Evolutionary conservation across 2,329 filamentous ascomycete species (phyloP).

Genomic region (Fusarium xylarioides): DNA sequence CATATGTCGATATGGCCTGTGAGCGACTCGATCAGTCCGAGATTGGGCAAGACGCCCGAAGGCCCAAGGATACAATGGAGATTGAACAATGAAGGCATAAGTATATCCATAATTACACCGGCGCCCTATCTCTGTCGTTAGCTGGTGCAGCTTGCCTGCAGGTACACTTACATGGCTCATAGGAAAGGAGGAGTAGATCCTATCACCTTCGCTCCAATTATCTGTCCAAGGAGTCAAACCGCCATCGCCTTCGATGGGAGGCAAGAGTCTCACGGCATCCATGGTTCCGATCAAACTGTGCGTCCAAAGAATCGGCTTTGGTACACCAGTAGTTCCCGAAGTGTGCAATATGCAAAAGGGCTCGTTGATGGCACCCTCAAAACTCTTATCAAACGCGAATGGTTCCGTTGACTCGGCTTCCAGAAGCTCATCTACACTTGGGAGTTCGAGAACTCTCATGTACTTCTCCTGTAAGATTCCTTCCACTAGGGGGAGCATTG

Average conservation of each 20-base stretch:
- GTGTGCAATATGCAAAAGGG: slow-evolving; percentile 53
- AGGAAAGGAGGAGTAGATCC: slow-evolving; percentile 44
- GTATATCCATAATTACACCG: slow-evolving; percentile 53
- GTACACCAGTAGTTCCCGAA: slow-evolving; percentile 54
- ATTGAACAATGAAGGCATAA: slow-evolving; percentile 49
- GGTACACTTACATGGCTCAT: slow-evolving; percentile 2
- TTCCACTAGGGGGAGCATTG: slow-evolving; percentile 29
- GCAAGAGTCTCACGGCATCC: slow-evolving; percentile 50
- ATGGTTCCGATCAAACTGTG: slow-evolving; percentile 47
- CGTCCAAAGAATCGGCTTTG: slow-evolving; percentile 51
- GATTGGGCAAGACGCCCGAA: slow-evolving; percentile 46
- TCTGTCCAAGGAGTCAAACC: slow-evolving; percentile 40
- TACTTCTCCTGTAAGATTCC: slow-evolving; percentile 36
- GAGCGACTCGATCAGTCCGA: slow-evolving; percentile 47
- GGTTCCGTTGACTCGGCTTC: slow-evolving; percentile 17
- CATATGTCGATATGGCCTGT: slow-evolving; percentile 50
- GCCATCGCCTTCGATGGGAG: slow-evolving; percentile 43
- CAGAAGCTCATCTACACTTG: slow-evolving; percentile 44
- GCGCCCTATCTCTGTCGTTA: slow-evolving; percentile 41
- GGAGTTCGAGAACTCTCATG: slow-evolving; percentile 44
- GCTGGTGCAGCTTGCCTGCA: rapidly evolving
- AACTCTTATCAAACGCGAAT: slow-evolving; percentile 40
- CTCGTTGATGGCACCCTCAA: slow-evolving; percentile 47
- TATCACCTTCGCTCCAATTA: slow-evolving; percentile 34
- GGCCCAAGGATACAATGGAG: slow-evolving; percentile 51